Evolutionary conservation across 371 early-diverging fungal genomes (phyloP).

Genomic region (Mortierella sp.): DNA sequence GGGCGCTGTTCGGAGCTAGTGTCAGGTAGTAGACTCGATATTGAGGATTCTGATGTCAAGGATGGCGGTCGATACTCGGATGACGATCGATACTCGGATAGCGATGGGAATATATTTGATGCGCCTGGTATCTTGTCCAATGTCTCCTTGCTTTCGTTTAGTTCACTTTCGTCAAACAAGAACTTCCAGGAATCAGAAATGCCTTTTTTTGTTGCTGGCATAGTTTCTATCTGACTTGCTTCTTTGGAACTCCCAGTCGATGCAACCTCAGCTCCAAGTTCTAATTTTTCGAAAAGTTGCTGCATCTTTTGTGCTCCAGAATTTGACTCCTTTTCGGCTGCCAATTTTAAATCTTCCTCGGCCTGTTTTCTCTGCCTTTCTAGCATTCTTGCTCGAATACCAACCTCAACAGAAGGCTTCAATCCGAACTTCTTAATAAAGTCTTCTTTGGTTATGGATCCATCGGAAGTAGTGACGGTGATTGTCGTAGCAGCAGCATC

Average conservation of each 20-base stretch:
- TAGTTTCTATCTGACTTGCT: background rate
- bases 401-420: slow-evolving; percentile 51
- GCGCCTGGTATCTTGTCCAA: slow-evolving; percentile 49
- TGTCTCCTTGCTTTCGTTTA: slow-evolving; percentile 24
- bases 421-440: slow-evolving; percentile 41
- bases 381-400: slow-evolving; percentile 35
- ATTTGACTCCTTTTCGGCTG: slow-evolving; percentile 17
- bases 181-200: slow-evolving; percentile 48
- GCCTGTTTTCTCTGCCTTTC: slow-evolving; percentile 28
- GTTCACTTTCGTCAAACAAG: slow-evolving; percentile 50
- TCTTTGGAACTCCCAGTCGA: background rate
- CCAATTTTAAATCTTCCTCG: slow-evolving; percentile 10
- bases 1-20: background rate
- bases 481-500: background rate
- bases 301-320: slow-evolving; percentile 27
- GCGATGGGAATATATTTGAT: slow-evolving; percentile 30
- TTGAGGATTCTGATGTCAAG: slow-evolving; percentile 1
- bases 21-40: background rate
- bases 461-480: background rate
- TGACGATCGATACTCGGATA: slow-evolving; percentile 26
- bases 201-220: background rate
- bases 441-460: slow-evolving; percentile 18
- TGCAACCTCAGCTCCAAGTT: slow-evolving; percentile 1
- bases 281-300: slow-evolving; percentile 37
- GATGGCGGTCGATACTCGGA: slow-evolving; percentile 14